Percentiles rank a stretch among this genome's conserved stretches.
These are phyloP conservation scores for Ceriops zippeliana DNA, from an alignment of 345 rosid species.

Conservation along the genomic window DNA sequence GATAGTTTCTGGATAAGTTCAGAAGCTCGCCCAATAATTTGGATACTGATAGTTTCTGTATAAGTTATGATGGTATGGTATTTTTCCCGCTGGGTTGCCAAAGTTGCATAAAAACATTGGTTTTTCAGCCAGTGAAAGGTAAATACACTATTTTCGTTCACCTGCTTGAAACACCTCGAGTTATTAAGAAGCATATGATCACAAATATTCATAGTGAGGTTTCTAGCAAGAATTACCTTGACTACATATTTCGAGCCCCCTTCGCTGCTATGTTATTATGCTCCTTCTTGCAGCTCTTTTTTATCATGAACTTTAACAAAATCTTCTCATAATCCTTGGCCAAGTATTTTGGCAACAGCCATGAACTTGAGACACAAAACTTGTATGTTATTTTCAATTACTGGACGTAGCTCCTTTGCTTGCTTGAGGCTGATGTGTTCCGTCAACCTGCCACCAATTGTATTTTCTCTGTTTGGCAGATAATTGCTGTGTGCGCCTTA, in stretches of 20 bases:
- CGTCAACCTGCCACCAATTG: conserved; percentile 73
- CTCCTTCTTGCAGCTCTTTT: conserved; percentile 53
- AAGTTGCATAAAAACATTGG: too few species aligned
- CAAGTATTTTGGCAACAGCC: conserved; percentile 37
- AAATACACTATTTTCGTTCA: too few species aligned
- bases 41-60: too few species aligned
- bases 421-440: conserved; percentile 90
- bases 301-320: conserved; percentile 40
- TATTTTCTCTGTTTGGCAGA: conserved; percentile 71
- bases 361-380: conserved; percentile 64
- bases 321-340: conserved; percentile 23
- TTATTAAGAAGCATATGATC: not conserved
- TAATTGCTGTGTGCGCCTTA: conserved; percentile 82
- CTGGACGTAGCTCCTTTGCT: conserved; percentile 79
- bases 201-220: conserved; percentile 40
- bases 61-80: too few species aligned
- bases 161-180: too few species aligned
- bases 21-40: too few species aligned
- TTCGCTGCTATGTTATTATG: conserved; percentile 25
- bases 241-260: conserved; percentile 69
- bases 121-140: too few species aligned
- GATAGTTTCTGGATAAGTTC: too few species aligned
- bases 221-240: conserved; percentile 82
- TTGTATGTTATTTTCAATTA: conserved; percentile 83
- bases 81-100: too few species aligned